Percentiles rank a stretch among this genome's conserved stretches.
Conservation (phyloP, 2,329 filamentous ascomycete species). For the Talaromyces piceae region DNA sequence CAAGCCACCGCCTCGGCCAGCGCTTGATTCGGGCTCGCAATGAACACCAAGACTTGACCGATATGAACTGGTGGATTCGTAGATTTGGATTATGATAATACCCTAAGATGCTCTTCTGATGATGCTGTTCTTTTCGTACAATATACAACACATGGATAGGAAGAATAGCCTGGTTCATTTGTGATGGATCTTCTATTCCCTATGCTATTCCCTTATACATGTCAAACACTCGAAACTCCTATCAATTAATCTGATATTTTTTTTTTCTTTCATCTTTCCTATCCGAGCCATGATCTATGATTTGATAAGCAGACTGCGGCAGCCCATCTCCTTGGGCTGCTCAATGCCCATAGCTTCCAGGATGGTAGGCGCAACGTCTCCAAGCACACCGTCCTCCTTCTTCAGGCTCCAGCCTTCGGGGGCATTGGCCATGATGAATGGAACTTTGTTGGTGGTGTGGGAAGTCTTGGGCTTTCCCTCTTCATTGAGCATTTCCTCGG, state of each 20-base stretch:
- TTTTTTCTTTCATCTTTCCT: no score
- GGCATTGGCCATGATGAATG: conserved; percentile 96
- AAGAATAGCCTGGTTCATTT: not conserved
- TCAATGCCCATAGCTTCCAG: conserved; percentile 84
- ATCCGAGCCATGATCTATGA: conserved; percentile 22
- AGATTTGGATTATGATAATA: not conserved
- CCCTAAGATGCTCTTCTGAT: not conserved
- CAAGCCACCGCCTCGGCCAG: conserved; percentile 24
- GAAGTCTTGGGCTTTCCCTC: conserved; percentile 96
- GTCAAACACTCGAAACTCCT: not conserved
- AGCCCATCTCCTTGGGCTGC: conserved; percentile 88
- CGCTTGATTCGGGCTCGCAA: conserved; percentile 18
- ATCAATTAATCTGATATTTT: no score
- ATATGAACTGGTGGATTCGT: not conserved
- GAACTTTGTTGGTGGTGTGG: conserved; percentile 96
- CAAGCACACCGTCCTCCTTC: conserved; percentile 80
- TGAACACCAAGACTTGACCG: not conserved
- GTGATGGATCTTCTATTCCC: not conserved
- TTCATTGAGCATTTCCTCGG: conserved; percentile 97
- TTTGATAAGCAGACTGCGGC: conserved; percentile 75
- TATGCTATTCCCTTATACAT: no score
- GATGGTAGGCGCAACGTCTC: conserved; percentile 93
- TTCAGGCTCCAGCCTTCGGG: conserved; percentile 81
- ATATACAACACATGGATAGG: not conserved
- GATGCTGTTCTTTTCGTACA: not conserved